These are phyloP conservation scores for Fusarium abutilonis DNA, from an alignment of 2,329 filamentous ascomycete genomes.

Conservation along the genomic window DNA sequence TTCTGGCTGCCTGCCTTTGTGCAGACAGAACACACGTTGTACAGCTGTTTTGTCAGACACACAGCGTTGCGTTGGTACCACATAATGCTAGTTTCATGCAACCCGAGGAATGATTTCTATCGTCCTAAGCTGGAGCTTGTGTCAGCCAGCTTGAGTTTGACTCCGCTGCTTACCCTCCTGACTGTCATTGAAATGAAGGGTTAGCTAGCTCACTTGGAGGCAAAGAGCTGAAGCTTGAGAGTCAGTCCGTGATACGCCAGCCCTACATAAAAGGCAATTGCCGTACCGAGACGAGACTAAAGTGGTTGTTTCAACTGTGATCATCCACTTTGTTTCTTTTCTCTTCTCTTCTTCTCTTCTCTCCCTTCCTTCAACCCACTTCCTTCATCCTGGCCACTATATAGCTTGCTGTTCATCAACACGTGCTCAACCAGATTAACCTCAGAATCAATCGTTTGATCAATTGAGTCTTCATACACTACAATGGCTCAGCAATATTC, in stretches of 20 bases:
- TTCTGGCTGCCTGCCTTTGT: conserved; percentile 8
- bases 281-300: conserved; percentile 15
- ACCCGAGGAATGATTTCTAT: conserved; percentile 1
- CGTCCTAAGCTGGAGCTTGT: conserved; percentile 5
- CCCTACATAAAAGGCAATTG: conserved; percentile 17
- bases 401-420: neutral
- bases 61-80: neutral
- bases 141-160: conserved; percentile 30
- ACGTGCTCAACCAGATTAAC: neutral
- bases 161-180: conserved; percentile 22
- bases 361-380: neutral
- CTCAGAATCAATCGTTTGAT: neutral
- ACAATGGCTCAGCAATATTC: conserved; percentile 44
- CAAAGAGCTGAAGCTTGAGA: conserved; percentile 22
- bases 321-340: conserved; percentile 2
- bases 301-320: conserved; percentile 15
- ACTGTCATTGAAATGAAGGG: conserved; percentile 40
- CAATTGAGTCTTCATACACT: conserved; percentile 8
- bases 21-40: conserved; percentile 17
- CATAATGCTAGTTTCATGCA: conserved; percentile 9
- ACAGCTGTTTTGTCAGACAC: conserved; percentile 33
- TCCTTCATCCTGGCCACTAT: neutral
- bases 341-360: neutral
- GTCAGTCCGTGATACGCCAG: conserved; percentile 18
- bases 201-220: conserved; percentile 20